These are phyloP conservation scores for Elaeis guineensis DNA, from an alignment of 176 grass and related monocot genomes.

Conservation along the genomic window DNA sequence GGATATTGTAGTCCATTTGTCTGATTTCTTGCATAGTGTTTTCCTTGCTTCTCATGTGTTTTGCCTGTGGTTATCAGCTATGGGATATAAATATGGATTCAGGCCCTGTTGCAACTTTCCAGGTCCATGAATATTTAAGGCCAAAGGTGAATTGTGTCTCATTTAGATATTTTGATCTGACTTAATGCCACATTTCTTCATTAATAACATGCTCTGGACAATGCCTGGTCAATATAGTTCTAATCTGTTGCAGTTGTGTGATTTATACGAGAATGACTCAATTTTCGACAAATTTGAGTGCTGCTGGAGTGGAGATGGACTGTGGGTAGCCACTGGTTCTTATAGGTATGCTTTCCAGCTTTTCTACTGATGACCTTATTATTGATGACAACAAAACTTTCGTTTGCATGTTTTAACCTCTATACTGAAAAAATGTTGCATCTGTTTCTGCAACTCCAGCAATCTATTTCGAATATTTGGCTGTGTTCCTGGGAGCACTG, in stretches of 20 bases:
- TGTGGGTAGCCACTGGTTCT: slow-evolving; percentile 67
- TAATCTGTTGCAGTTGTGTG: slow-evolving; percentile 57
- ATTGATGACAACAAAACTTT: slow-evolving; percentile 14
- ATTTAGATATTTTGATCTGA: slow-evolving; percentile 15
- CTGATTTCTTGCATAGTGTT: not conserved
- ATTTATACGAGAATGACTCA: slow-evolving; percentile 83
- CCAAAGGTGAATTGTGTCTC: slow-evolving; percentile 50
- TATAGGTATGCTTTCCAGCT: slow-evolving; percentile 50
- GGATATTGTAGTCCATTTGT: too few relatives aligned
- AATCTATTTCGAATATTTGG: slow-evolving; percentile 87
- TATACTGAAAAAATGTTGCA: not conserved
- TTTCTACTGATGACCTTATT: not conserved
- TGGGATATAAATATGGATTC: slow-evolving; percentile 97
- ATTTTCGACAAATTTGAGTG: slow-evolving; percentile 95
- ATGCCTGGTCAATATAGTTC: slow-evolving; percentile 1
- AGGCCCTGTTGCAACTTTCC: slow-evolving; percentile 68
- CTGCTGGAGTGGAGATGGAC: slow-evolving; percentile 69
- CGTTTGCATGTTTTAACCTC: too few relatives aligned
- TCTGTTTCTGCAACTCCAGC: slow-evolving; percentile 28
- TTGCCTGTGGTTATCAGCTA: slow-evolving; percentile 31
- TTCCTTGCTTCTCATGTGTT: not conserved
- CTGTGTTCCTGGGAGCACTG: slow-evolving; percentile 39
- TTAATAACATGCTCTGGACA: too few relatives aligned
- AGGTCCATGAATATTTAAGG: slow-evolving; percentile 88
- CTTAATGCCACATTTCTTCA: not conserved